Conservation (phyloP, 2,329 filamentous ascomycete species). For the Fusarium equiseti region DNA sequence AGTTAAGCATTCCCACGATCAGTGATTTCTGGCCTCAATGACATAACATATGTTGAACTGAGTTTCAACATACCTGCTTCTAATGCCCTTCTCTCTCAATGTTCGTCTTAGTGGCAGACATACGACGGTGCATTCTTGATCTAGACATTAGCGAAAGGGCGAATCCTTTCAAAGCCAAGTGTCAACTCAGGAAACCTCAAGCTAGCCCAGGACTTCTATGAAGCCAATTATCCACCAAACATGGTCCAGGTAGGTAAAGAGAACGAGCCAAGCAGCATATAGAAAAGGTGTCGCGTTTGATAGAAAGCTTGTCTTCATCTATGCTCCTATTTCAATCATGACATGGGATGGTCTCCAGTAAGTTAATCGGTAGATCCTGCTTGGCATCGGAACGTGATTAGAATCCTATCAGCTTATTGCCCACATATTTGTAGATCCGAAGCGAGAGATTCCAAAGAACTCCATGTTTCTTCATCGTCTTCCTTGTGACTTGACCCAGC, state of each 20-base stretch:
- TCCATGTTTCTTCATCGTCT: neutral
- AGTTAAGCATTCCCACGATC: slow-evolving; percentile 23
- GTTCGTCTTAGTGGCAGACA: neutral
- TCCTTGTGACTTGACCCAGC: slow-evolving; percentile 7
- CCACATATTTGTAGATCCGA: slow-evolving; percentile 32
- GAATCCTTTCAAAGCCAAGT: neutral
- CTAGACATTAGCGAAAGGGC: slow-evolving; percentile 6
- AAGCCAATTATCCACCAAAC: neutral
- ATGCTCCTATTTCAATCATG: neutral
- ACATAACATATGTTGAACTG: neutral
- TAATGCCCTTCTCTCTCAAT: neutral
- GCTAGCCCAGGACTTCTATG: neutral
- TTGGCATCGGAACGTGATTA: slow-evolving; percentile 27
- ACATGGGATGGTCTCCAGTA: slow-evolving; percentile 9
- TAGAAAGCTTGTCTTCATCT: slow-evolving; percentile 1
- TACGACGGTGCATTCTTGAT: slow-evolving; percentile 26
- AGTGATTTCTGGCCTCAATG: neutral
- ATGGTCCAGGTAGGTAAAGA: neutral
- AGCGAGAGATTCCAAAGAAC: neutral
- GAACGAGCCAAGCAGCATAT: neutral
- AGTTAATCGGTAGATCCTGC: slow-evolving; percentile 26
- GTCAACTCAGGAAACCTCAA: neutral
- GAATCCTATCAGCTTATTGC: slow-evolving; percentile 10
- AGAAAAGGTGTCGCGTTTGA: neutral
- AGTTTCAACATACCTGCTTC: neutral